These are phyloP conservation scores for Hypoxylon sp. DNA, from an alignment of 2,329 filamentous ascomycete species.

Conservation along the genomic window DNA sequence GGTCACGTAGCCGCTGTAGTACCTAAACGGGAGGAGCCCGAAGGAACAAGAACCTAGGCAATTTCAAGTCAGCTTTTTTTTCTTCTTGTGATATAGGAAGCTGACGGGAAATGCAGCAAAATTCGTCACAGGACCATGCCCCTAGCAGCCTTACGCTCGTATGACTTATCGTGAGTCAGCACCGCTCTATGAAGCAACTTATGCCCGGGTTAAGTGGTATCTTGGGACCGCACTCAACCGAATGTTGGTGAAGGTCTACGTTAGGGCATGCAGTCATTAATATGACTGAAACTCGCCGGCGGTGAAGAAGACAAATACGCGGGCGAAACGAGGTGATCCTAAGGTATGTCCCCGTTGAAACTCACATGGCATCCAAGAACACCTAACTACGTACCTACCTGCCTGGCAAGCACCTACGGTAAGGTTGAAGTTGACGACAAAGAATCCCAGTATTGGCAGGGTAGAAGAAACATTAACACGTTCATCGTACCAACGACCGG, in stretches of 20 bases:
- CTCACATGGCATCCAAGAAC: slow-evolving; percentile 20
- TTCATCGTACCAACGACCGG: slow-evolving; percentile 29
- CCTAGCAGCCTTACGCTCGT: slow-evolving; percentile 19
- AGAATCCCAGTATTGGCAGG: slow-evolving; percentile 23
- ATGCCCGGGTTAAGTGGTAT: slow-evolving; percentile 19
- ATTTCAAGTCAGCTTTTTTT: slow-evolving; percentile 19
- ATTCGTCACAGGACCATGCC: slow-evolving; percentile 36
- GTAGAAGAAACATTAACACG: slow-evolving; percentile 32
- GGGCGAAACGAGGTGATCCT: slow-evolving; percentile 23
- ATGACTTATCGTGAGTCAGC: slow-evolving; percentile 36
- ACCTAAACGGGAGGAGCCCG: slow-evolving; percentile 15
- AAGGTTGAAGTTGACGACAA: slow-evolving; percentile 24
- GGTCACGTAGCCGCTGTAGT: slow-evolving; percentile 26
- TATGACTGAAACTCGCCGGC: slow-evolving; percentile 27
- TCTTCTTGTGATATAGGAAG: slow-evolving; percentile 24
- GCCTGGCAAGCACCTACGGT: slow-evolving; percentile 4
- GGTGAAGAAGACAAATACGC: slow-evolving; percentile 14
- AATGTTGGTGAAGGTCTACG: slow-evolving; percentile 7
- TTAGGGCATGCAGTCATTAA: slow-evolving; percentile 23
- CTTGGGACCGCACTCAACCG: slow-evolving; percentile 11
- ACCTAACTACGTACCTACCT: neutral
- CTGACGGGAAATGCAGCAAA: slow-evolving; percentile 27
- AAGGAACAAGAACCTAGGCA: slow-evolving; percentile 39
- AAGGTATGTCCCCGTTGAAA: slow-evolving; percentile 23
- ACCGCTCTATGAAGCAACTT: slow-evolving; percentile 31